phyloP scores from a whole-genome alignment of 179 eudicot species.

The Heliamphora pulchella region DNA sequence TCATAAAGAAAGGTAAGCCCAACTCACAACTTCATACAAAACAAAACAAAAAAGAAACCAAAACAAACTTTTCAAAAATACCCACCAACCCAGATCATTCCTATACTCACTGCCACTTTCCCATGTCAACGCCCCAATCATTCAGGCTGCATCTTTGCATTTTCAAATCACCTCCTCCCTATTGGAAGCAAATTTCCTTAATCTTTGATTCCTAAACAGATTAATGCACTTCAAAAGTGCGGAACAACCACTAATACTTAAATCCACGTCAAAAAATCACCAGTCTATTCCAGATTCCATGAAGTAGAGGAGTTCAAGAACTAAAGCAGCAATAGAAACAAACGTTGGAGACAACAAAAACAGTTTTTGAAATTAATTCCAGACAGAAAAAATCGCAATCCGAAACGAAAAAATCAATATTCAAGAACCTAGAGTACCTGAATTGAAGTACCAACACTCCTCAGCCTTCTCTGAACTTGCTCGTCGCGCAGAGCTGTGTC shows the following conservation, averaged over 20 bases:
- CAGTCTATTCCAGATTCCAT: neutral
- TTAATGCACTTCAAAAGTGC: neutral
- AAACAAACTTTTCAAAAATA: neutral
- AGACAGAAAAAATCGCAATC: neutral
- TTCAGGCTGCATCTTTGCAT: neutral
- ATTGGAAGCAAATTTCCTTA: neutral
- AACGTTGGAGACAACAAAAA: neutral
- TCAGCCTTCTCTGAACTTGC: slow-evolving; percentile 9
- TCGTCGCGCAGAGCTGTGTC: neutral
- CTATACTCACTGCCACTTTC: neutral
- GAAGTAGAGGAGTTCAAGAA: neutral
- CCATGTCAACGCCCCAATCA: neutral
- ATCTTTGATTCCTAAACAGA: neutral
- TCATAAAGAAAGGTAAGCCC: neutral
- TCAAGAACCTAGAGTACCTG: slow-evolving; percentile 10
- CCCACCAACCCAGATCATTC: neutral
- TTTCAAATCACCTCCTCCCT: neutral
- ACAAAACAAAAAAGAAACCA: neutral
- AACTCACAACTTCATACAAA: neutral
- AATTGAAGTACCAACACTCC: slow-evolving; percentile 12
- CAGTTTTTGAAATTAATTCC: neutral
- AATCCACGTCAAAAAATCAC: slow-evolving; percentile 4
- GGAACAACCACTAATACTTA: neutral
- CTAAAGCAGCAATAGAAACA: neutral
- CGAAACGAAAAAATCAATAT: neutral